Conservation (phyloP, 1,139 yeast species). For the Pichia cactophila region DNA sequence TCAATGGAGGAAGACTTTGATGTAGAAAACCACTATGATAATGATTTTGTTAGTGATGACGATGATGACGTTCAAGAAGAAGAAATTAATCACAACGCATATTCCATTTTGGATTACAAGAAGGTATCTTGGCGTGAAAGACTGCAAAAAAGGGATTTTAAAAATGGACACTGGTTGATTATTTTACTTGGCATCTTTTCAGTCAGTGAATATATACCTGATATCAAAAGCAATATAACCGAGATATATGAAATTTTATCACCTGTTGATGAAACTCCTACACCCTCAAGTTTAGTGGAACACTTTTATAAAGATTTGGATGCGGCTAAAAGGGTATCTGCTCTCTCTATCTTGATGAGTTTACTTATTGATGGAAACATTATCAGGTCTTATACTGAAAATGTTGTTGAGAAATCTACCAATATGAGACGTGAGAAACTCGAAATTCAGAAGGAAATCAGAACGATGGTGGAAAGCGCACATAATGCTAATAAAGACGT, state of each 20-base stretch:
- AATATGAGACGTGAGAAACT: slow-evolving; percentile 58
- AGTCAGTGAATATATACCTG: slow-evolving; percentile 50
- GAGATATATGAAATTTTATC: slow-evolving; percentile 47
- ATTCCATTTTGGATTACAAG: slow-evolving; percentile 51
- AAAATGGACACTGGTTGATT: slow-evolving; percentile 82
- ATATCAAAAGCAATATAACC: slow-evolving; percentile 41
- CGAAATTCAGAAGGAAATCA: slow-evolving; percentile 60
- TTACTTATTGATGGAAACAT: slow-evolving; percentile 50
- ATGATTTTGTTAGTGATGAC: slow-evolving; percentile 19
- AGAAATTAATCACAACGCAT: slow-evolving; percentile 41
- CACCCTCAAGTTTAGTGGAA: slow-evolving; percentile 41
- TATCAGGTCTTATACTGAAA: slow-evolving; percentile 61
- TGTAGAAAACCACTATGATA: slow-evolving; percentile 11
- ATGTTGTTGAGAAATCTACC: slow-evolving; percentile 58
- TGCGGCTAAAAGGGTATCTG: slow-evolving; percentile 42
- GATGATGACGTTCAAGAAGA: slow-evolving; percentile 22
- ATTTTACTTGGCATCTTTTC: slow-evolving; percentile 67
- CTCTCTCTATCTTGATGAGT: slow-evolving; percentile 49
- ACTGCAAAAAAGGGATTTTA: slow-evolving; percentile 63
- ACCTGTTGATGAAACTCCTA: slow-evolving; percentile 44
- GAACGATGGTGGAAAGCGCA: slow-evolving; percentile 42
- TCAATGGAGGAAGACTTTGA: slow-evolving; percentile 23
- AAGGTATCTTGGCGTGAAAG: slow-evolving; percentile 72
- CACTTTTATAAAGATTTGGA: slow-evolving; percentile 46
- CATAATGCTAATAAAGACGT: slow-evolving; percentile 38